Percentiles rank a stretch among this genome's conserved stretches.
These are phyloP conservation scores for Vickermania ingenoplastis DNA, from an alignment of 208 protist species.

Conservation along the genomic window DNA sequence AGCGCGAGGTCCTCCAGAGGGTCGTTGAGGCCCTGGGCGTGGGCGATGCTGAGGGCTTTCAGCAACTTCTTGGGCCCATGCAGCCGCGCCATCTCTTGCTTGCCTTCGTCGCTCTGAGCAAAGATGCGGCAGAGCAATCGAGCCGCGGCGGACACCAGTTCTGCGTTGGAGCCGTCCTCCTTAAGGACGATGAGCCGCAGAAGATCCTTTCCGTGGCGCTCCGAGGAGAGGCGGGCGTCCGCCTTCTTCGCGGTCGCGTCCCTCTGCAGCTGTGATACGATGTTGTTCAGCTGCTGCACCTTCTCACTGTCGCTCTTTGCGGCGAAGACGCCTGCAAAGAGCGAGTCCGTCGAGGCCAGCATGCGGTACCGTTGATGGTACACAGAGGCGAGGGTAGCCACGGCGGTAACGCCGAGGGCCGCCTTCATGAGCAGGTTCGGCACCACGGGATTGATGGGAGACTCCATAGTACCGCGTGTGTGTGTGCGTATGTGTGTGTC, in stretches of 20 bases:
- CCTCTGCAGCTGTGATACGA: slow-evolving; percentile 41
- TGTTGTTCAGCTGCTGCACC: slow-evolving; percentile 21
- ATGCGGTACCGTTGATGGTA: slow-evolving; percentile 74
- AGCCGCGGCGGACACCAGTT: slow-evolving; percentile 27
- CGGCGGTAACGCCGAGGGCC: slow-evolving; percentile 33
- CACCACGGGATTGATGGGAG: slow-evolving; percentile 69
- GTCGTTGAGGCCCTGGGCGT: slow-evolving; percentile 60
- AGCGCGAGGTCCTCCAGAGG: slow-evolving; percentile 64
- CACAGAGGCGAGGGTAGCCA: slow-evolving; percentile 50
- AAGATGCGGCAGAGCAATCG: slow-evolving; percentile 48
- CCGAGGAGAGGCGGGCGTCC: slow-evolving; percentile 33
- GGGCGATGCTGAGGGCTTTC: slow-evolving; percentile 61
- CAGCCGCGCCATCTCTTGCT: slow-evolving; percentile 25
- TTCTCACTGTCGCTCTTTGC: slow-evolving; percentile 31
- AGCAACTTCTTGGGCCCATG: slow-evolving; percentile 55
- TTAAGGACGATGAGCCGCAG: slow-evolving; percentile 40
- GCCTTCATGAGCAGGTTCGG: slow-evolving; percentile 61
- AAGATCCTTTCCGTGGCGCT: slow-evolving; percentile 30
- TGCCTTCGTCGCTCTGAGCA: slow-evolving; percentile 48
- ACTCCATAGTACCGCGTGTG: slow-evolving; percentile 46
- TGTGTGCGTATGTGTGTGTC: neutral
- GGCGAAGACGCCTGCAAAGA: slow-evolving; percentile 27
- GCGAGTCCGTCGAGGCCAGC: slow-evolving; percentile 16
- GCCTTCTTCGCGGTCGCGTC: slow-evolving; percentile 50
- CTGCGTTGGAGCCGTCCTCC: slow-evolving; percentile 64